Evolutionary conservation across 169 alveolate species (phyloP).

Genomic region (Plasmodium sp.): DNA sequence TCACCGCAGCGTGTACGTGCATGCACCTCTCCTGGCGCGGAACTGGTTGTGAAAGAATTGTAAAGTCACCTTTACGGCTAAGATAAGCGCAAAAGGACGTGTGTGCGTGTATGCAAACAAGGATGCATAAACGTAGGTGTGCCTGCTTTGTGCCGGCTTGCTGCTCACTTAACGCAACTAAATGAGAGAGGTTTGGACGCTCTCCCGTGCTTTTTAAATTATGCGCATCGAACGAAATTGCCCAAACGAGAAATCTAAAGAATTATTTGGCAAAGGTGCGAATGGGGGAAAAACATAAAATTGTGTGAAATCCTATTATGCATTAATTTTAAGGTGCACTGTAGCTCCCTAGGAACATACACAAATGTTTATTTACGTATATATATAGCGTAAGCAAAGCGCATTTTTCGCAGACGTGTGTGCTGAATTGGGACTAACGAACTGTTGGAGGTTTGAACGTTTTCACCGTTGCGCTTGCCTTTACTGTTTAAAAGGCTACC

Average conservation of each 20-base stretch:
- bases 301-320: background rate
- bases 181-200: background rate
- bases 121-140: background rate
- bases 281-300: background rate
- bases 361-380: background rate
- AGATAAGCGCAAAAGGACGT: background rate
- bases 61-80: background rate
- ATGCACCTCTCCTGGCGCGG: background rate
- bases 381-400: background rate
- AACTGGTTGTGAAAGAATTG: background rate
- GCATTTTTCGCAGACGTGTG: background rate
- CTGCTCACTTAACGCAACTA: background rate
- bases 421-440: background rate
- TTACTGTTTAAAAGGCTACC: background rate
- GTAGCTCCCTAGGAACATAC: background rate
- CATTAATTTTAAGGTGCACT: background rate
- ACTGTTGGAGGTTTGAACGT: background rate
- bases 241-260: background rate
- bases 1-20: background rate
- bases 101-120: background rate
- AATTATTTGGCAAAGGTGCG: background rate
- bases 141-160: background rate
- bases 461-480: background rate
- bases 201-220: background rate
- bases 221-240: background rate